Percentiles rank a stretch among this genome's conserved stretches.
Evolutionary conservation across 2,329 filamentous ascomycete species (phyloP).

Genomic region (Fusarium sp.): DNA sequence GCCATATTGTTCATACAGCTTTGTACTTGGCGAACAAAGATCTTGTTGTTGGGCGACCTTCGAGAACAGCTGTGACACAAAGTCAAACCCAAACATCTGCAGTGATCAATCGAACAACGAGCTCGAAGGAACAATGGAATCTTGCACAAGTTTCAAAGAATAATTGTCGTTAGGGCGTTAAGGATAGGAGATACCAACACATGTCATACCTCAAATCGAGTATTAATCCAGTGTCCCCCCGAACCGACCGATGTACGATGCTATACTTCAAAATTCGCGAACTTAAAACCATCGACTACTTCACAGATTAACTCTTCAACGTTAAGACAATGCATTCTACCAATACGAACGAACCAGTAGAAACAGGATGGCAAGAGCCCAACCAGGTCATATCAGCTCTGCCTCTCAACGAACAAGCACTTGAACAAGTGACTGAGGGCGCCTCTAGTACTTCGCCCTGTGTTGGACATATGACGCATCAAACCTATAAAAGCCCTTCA

Average conservation of each 20-base stretch:
- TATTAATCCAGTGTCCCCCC: slow-evolving; percentile 2
- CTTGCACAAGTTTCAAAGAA: slow-evolving; percentile 5
- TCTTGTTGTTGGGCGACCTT: not conserved
- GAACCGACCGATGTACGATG: not conserved
- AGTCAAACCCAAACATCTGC: not conserved
- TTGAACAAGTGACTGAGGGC: not conserved
- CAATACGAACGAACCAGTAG: not conserved
- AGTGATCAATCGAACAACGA: not conserved
- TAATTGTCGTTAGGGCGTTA: not conserved
- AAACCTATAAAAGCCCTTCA: slow-evolving; percentile 3
- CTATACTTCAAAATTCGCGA: not conserved
- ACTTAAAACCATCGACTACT: not conserved
- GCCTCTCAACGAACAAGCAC: not conserved
- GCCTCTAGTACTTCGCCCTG: not conserved
- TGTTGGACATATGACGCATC: not conserved
- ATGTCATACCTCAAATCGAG: not conserved
- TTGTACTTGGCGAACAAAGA: slow-evolving; percentile 3
- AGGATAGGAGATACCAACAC: slow-evolving; percentile 4
- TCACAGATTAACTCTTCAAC: not conserved
- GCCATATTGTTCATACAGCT: not conserved
- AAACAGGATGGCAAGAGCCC: not conserved
- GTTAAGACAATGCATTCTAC: not conserved
- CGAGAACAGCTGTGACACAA: not conserved
- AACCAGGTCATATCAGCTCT: not conserved
- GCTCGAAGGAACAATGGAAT: slow-evolving; percentile 1